Evolutionary conservation across 2,329 filamentous ascomycete species (phyloP).

Genomic region (Seiridium unicorne): DNA sequence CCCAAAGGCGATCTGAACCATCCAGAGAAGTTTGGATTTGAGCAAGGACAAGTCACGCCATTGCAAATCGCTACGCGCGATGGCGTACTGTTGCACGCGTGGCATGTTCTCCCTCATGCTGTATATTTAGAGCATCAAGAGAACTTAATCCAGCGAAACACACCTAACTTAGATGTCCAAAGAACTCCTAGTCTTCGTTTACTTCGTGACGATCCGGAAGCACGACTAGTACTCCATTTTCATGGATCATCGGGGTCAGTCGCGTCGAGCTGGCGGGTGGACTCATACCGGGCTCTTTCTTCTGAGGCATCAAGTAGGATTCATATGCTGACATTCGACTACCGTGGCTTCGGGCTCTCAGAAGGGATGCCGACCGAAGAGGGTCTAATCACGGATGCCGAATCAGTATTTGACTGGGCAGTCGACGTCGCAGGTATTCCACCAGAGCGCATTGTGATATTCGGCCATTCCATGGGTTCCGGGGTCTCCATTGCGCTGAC

Average conservation of each 20-base stretch:
- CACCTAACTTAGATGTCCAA: neutral
- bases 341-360: neutral
- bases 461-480: constrained; percentile 1
- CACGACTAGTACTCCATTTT: neutral
- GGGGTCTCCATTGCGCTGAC: neutral
- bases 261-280: neutral
- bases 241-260: constrained; percentile 1
- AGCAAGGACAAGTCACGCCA: neutral
- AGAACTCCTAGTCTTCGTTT: neutral
- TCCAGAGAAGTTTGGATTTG: constrained; percentile 4
- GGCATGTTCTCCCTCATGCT: neutral
- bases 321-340: constrained; percentile 1
- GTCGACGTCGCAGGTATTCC: neutral
- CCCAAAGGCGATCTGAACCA: neutral
- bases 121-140: neutral
- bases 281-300: neutral
- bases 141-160: neutral
- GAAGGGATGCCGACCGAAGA: neutral
- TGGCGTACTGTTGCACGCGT: neutral
- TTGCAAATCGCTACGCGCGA: neutral
- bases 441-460: constrained; percentile 4
- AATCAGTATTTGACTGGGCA: neutral
- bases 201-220: neutral
- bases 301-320: neutral
- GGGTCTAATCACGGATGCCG: neutral